Evolutionary conservation across 768 basidiomycete genomes (phyloP).

Genomic region (Wakefieldia striispora): DNA sequence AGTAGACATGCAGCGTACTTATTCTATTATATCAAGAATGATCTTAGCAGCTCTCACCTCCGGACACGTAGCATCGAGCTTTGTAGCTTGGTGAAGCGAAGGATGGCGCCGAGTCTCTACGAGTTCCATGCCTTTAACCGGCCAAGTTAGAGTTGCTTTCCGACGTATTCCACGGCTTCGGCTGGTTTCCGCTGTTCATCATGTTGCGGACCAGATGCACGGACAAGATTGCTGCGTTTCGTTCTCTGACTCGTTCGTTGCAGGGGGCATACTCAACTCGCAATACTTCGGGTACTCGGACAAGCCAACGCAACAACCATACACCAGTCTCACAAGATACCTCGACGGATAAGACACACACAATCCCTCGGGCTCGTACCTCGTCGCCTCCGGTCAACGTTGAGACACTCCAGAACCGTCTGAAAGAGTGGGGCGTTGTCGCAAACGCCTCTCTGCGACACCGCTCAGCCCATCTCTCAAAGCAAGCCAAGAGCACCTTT

Average conservation of each 20-base stretch:
- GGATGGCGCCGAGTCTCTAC: no score
- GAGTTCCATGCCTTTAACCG: no score
- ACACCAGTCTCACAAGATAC: slow-evolving; percentile 2
- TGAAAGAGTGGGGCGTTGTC: slow-evolving; percentile 47
- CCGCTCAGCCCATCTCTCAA: slow-evolving; percentile 58
- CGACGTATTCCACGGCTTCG: not conserved
- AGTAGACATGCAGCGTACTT: slow-evolving; percentile 17
- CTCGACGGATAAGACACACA: slow-evolving; percentile 1
- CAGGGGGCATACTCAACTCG: slow-evolving; percentile 9
- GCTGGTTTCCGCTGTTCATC: not conserved
- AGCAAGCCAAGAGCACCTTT: slow-evolving; percentile 55
- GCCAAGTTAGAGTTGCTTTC: not conserved
- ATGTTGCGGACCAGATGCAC: slow-evolving; percentile 21
- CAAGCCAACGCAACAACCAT: slow-evolving; percentile 2
- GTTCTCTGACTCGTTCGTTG: slow-evolving; percentile 11
- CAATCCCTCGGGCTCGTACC: not conserved
- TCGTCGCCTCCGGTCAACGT: slow-evolving; percentile 13
- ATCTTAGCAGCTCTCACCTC: not conserved
- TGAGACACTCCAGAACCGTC: slow-evolving; percentile 35
- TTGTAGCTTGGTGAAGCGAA: no score
- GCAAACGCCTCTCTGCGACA: slow-evolving; percentile 39
- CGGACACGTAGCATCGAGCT: no score
- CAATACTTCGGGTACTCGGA: not conserved
- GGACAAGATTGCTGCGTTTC: slow-evolving; percentile 6
- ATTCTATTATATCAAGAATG: slow-evolving; percentile 6